A percentile compares a stretch with the other conserved stretches of the same genome.
These are phyloP conservation scores for Ophiostoma ulmi DNA, from an alignment of 2,329 filamentous ascomycete genomes.

Conservation along the genomic window DNA sequence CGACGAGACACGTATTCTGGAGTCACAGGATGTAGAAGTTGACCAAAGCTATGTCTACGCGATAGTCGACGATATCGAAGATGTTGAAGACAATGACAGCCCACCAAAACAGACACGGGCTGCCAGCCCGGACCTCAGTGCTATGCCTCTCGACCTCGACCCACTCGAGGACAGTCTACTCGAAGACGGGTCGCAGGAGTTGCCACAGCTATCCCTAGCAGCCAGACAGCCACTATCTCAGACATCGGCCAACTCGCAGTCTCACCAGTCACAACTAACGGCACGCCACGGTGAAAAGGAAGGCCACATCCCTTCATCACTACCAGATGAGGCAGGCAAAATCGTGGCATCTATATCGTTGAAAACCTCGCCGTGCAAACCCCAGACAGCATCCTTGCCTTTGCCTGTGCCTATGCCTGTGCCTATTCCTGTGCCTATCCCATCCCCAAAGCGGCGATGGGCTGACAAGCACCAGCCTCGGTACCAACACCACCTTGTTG, in stretches of 20 bases:
- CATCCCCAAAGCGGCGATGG: conserved; percentile 4
- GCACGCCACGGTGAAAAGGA: neutral
- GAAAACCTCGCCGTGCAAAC: neutral
- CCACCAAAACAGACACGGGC: neutral
- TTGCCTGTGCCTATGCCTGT: neutral
- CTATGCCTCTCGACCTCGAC: conserved; percentile 11
- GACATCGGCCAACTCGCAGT: conserved; percentile 18
- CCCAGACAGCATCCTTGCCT: neutral
- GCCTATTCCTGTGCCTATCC: too few species aligned
- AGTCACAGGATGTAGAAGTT: neutral
- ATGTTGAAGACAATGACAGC: conserved; percentile 3
- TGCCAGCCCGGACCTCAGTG: conserved; percentile 19
- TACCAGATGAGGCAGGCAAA: conserved; percentile 25
- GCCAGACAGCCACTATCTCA: conserved; percentile 15
- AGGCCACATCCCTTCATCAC: conserved; percentile 24
- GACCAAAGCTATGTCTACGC: neutral
- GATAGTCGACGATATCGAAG: neutral
- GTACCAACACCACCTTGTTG: neutral
- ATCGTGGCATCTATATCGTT: neutral
- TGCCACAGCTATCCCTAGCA: neutral
- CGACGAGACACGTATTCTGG: neutral
- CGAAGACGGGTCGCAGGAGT: conserved; percentile 9
- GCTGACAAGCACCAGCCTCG: neutral
- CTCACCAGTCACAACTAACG: conserved; percentile 14
- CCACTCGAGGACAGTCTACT: neutral